Base-by-base conservation (phyloP, 2,329 filamentous ascomycete genomes). In the Colletotrichum sp. region DNA sequence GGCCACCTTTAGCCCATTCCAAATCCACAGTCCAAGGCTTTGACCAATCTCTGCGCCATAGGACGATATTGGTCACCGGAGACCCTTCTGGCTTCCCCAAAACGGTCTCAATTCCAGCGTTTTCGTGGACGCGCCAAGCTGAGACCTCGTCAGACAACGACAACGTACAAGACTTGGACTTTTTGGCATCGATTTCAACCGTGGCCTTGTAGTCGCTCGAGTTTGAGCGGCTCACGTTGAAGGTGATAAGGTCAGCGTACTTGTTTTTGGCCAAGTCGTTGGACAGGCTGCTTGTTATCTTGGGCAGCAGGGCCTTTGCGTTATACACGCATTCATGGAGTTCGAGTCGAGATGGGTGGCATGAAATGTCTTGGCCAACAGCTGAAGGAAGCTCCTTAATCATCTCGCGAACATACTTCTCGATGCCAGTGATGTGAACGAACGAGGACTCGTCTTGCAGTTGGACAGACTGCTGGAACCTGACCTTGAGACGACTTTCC, bases 1-100 rank as follows among this genome's bases (percentile, higher is more conserved):
- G 10, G 43, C 70, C 79, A 70, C 80, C 80, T 18, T 82, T 77
- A 71, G 88, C 86, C 93, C 94, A 96, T 71, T 91, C 88, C 3
- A 97, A 89, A 79, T 94, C 91, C 21, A 98, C 93, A 18, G 89
- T 89, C 95, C 96, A 98, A 5, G 90, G 89, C 32, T 91, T 91
- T 64, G 92, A 90, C 93, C 95, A 98, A 43, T 93, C 91, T 38
- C 97, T 90, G 78, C 94, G 94, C 94, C 96, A 98, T 13, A 98
- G 89, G 74, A 93, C 91, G 69, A 98, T 89, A 76, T 93, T 91
- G 56, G 88, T 88, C 72, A 94, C 88, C 1, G 94, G 94, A 15
- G 89, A 52, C n/a, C 43, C 88, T 9, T 91, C 87, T 1, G 92
- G 90, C 8, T 92, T 89, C 58, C 93, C 90, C 82, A 95, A 95